These are phyloP conservation scores for Hortaea sp. DNA, from an alignment of 2,329 filamentous ascomycete species.

Conservation along the genomic window DNA sequence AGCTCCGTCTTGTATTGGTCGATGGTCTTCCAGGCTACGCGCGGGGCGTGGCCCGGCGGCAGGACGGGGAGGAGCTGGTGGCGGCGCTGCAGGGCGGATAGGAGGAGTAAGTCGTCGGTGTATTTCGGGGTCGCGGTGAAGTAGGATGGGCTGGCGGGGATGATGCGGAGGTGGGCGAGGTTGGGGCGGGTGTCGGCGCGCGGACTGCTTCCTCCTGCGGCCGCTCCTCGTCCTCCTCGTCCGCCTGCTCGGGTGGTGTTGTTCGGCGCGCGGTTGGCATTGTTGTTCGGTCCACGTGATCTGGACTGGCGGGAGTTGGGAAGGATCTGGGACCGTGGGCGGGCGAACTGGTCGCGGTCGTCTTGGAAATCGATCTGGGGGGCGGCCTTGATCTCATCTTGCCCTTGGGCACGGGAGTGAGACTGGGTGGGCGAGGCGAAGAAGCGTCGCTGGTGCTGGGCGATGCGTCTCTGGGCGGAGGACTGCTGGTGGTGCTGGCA, in stretches of 20 bases:
- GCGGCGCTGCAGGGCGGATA: conserved; percentile 62
- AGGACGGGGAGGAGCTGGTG: conserved; percentile 65
- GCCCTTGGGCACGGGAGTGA: conserved; percentile 1
- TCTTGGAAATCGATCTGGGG: conserved; percentile 18
- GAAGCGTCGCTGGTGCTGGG: conserved; percentile 13
- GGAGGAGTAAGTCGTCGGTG: conserved; percentile 69
- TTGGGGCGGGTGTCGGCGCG: conserved; percentile 9
- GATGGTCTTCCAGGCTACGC: conserved; percentile 71
- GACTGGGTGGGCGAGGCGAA: conserved; percentile 19
- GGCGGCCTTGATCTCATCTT: conserved; percentile 19
- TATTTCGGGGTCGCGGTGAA: conserved; percentile 80
- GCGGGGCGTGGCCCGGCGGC: conserved; percentile 54
- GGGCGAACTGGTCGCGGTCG: conserved; percentile 16
- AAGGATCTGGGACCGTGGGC: conserved; percentile 8
- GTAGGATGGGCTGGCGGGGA: conserved; percentile 85
- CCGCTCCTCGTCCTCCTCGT: conserved; percentile 1
- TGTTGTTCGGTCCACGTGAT: conserved; percentile 4
- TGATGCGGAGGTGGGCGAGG: conserved; percentile 49
- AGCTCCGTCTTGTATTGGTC: conserved; percentile 62
- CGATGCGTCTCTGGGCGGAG: conserved; percentile 11
- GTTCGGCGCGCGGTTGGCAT: neutral
- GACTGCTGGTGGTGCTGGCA: conserved; percentile 7
- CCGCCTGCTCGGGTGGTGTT: conserved; percentile 7
- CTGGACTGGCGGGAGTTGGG: conserved; percentile 1
- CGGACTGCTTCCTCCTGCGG: conserved; percentile 5